A percentile compares a stretch with the other conserved stretches of the same genome.
Evolutionary conservation across 441 rosid genomes (phyloP).

Genomic region (Erodium moschatum): DNA sequence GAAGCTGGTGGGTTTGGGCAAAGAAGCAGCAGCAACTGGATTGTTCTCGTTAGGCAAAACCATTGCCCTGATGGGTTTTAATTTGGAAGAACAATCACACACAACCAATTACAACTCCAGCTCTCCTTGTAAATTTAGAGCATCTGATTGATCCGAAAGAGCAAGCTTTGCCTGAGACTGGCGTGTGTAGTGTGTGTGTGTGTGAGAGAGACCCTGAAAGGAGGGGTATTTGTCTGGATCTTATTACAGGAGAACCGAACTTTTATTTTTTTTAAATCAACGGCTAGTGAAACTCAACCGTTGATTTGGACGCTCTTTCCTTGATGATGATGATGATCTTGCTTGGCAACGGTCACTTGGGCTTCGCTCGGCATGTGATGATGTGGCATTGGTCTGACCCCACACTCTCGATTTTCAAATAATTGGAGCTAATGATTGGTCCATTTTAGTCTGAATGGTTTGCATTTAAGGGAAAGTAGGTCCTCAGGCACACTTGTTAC

Average conservation of each 20-base stretch:
- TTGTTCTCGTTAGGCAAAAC: conserved; percentile 42
- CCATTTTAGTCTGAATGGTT: no score
- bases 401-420: no score
- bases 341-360: no score
- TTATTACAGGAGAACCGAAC: background rate
- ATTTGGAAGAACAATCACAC: conserved; percentile 4
- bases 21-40: conserved; percentile 7
- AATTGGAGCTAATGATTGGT: no score
- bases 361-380: no score
- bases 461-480: no score
- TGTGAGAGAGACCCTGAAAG: background rate
- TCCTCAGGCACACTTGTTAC: no score
- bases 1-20: conserved; percentile 29
- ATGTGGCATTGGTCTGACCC: no score
- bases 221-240: background rate
- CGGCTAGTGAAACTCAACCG: conserved; percentile 6
- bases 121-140: no score
- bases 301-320: background rate
- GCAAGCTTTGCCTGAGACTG: background rate
- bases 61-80: conserved; percentile 24
- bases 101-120: background rate
- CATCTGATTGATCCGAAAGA: background rate
- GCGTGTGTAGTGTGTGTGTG: no score
- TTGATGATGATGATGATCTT: no score
- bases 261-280: background rate